Base-by-base conservation (phyloP, 2,329 filamentous ascomycete species). In the Talaromyces piceae region DNA sequence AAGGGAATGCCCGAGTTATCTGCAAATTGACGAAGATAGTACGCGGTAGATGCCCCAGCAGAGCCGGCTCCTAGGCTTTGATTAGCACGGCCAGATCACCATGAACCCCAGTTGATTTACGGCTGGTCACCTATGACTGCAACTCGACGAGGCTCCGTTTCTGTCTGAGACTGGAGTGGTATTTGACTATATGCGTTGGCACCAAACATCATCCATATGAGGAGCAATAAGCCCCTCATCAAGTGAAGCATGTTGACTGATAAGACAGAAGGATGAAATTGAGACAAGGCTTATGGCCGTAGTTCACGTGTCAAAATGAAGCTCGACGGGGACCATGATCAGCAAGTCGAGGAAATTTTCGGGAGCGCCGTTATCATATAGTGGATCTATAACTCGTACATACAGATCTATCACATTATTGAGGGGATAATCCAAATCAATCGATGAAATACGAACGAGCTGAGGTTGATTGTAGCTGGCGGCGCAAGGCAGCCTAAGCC, bases 11-110 rank as follows among this genome's bases (percentile, higher is more conserved):
- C 66, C 22, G 73, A 74, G 52, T 80, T 70, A 3, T 79, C 70
- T 20, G 88, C 86, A 66, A 84, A 91, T 61, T 85, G 81, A 33
- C 78, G 77, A 44, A 98, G 75, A 62, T 91, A 82, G 68, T 93
- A 95, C 0, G 93, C 91, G 2, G 90, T 76, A 2, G 91, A 95
- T 4, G 93, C 82, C 26, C 93, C 93, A 26, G 83, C 91, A 41
- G 93, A 85, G 44, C 93, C 93, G 59, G 91, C 91, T 55, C 93
- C 91, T 95, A 56, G 30, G 30, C 7, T 25, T 20, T 4, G 3
- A 25, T 20, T 49, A 37, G 57, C 45, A 39, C 28, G 18, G 7
- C 41, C 27, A 28, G 4, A 25, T 9, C 5, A 5, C 5, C 20
- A n/a, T 9, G 8, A 37, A 22, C 12, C n/a, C n/a, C n/a, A n/a